Evolutionary conservation across 805 yeast genomes (phyloP), one percentile per base, ranked within the genome.

Genomic region (Starmerella apicola): DNA sequence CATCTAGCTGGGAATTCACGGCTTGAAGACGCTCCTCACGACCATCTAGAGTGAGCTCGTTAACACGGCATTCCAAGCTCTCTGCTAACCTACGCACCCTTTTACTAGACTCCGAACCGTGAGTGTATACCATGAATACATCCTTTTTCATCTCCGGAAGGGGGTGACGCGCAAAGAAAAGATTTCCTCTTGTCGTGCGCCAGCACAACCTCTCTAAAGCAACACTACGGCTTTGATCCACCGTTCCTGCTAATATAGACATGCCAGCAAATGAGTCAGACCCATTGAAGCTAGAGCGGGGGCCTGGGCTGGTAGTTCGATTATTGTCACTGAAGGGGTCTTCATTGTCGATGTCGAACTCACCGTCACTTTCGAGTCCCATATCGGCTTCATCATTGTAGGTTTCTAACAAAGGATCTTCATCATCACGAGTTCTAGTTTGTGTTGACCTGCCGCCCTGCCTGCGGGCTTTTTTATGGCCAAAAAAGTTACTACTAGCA

Each of bases 111-210:
- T 74, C 56, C 30, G 75, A 70, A 54, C 98, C 98, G 63, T 91
- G 98, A 15, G 94, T 80, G 59, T 85, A 91, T 33, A 88, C 78
- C 41, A 91, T 72, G 56, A 91, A 86, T 34, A 85, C 79, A 56
- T 81, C 84, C 56, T 84, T 85, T 45, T 72, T 77, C 9, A 78
- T 72, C 33, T 61, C 65, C 20, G 68, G 67, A 39, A 85, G 72
- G 46, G 83, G 86, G 36, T 72, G 71, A 48, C 80, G 72, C 50
- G 78, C 76, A 60, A 86, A 75, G 56, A 71, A 82, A 48, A 91
- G 65, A 58, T 91, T 91, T 56, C 98, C 98, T 59, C 98, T 76
- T 44, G 91, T 69, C 9, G 81, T 76, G 63, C 99, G 74, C 94
- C 95, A 91, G 35, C 91, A 65, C 42, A 91, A 83, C 49, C 76